Evolutionary conservation across 225 moss, liverwort and hornwort genomes (phyloP), one percentile per base, ranked within the genome.

Genomic region (Asterella californica): DNA sequence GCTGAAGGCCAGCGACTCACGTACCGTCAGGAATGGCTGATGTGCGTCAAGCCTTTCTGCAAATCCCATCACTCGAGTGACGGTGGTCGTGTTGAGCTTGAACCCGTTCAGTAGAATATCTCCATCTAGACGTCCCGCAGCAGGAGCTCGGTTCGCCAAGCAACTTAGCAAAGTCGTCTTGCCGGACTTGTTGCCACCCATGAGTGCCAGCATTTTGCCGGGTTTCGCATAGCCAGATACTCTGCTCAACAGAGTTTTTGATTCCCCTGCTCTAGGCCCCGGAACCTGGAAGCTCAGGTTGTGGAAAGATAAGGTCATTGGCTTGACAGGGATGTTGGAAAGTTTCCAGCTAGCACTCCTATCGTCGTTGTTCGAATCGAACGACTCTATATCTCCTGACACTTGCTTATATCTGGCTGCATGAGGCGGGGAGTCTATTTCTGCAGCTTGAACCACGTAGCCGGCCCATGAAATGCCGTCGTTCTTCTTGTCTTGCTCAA

Each of bases 21-120:
- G 63, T 8, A 84, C 67, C 15, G 84, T 84, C 21, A 84, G 77
- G 65, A 81, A 84, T 32, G 84, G 84, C 72, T 84, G 84, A 66
- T 84, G 84, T 32, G 80, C 80, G 54, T 84, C 80, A 32, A 81
- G 63, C 69, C 81, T 81, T 64, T 84, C 84, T 32, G 77, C 84
- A 53, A 81, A 84, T 54, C 84, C 80, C 24, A 24, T 10, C 24
- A 77, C 71, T 32, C 84, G 70, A 25, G 76, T 69, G 38, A 77
- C 76, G 15, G 84, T 77, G 33, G 62, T 33, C 18, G 72, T 19
- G 77, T 77, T 77, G 42, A 77, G 54, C 32, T 71, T 77, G 34
- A 30, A 84, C 47, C 84, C 84, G 61, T 84, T 84, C 7, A 84
- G 70, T 4, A 80, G 60, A 57, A 84, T 72, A 9, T 84, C 80